phyloP scores from a whole-genome alignment of 108 stramenopile genomes.

The Aureococcus anophagefferens region DNA sequence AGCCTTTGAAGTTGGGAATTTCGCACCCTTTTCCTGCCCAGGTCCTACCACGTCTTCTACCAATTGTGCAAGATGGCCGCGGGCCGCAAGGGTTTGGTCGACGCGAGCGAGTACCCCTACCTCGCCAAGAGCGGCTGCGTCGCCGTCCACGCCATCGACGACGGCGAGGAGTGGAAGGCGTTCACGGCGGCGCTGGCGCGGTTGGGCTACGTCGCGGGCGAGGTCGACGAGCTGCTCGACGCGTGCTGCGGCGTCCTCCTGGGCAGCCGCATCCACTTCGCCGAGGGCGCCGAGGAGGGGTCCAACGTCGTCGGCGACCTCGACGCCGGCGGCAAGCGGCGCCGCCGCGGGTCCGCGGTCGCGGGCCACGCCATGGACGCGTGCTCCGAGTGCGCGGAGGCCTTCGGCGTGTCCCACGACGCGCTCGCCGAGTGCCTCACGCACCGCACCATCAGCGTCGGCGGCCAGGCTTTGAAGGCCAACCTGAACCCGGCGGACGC shows the following conservation, averaged over 20 bases:
- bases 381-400: constrained; percentile 1
- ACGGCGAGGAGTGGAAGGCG: constrained; percentile 71
- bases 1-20: no score
- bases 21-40: no score
- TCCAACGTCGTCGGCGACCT: no score
- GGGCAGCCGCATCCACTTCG: no score
- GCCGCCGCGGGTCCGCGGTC: no score
- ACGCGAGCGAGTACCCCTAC: not conserved
- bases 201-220: constrained; percentile 62
- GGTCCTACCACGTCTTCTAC: constrained; percentile 81
- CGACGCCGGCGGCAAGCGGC: no score
- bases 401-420: not conserved
- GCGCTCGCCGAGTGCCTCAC: not conserved
- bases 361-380: not conserved
- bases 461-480: not conserved
- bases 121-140: not conserved
- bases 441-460: not conserved
- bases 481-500: not conserved
- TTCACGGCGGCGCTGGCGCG: constrained; percentile 67
- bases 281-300: no score
- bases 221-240: constrained; percentile 60
- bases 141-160: constrained; percentile 27
- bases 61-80: not conserved
- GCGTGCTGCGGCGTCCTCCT: no score
- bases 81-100: constrained; percentile 19